Percentiles rank a stretch among this genome's conserved stretches.
phyloP scores from a whole-genome alignment of 192 early-diverging fungal genomes.

The Martensiomyces pterosporus region DNA sequence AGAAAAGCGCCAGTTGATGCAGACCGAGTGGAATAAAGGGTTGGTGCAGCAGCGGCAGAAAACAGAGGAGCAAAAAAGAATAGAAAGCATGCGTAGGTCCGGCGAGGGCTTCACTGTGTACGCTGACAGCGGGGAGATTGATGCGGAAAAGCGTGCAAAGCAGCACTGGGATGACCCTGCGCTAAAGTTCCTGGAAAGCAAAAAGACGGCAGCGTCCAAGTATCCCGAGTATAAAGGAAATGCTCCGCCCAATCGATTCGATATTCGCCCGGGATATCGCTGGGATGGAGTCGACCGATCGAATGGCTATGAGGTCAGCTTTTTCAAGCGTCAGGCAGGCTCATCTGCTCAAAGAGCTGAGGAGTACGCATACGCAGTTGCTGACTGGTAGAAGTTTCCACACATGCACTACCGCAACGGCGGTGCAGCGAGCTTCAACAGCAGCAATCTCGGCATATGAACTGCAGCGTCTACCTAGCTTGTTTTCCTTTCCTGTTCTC shows the following conservation, averaged over 20 bases:
- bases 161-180: conserved; percentile 72
- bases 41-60: conserved; percentile 54
- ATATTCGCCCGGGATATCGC: conserved; percentile 68
- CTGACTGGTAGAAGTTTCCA: conserved; percentile 21
- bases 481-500: background rate
- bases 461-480: background rate
- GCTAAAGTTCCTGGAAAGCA: conserved; percentile 49
- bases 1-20: conserved; percentile 37
- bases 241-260: conserved; percentile 63
- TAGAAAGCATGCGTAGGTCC: conserved; percentile 27
- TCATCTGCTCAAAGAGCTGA: conserved; percentile 14
- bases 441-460: background rate
- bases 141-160: conserved; percentile 49
- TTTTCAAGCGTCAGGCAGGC: conserved; percentile 33
- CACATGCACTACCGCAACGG: too few species aligned
- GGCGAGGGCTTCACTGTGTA: conserved; percentile 52
- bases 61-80: conserved; percentile 15
- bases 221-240: conserved; percentile 53
- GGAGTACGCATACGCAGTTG: conserved; percentile 33
- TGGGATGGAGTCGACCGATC: conserved; percentile 81
- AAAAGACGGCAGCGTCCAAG: conserved; percentile 10
- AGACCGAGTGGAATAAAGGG: conserved; percentile 61
- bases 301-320: conserved; percentile 65
- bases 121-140: conserved; percentile 44
- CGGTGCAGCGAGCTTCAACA: too few species aligned